Base-by-base conservation (phyloP, 169 alveolate species). In the Theileria orientalis region DNA sequence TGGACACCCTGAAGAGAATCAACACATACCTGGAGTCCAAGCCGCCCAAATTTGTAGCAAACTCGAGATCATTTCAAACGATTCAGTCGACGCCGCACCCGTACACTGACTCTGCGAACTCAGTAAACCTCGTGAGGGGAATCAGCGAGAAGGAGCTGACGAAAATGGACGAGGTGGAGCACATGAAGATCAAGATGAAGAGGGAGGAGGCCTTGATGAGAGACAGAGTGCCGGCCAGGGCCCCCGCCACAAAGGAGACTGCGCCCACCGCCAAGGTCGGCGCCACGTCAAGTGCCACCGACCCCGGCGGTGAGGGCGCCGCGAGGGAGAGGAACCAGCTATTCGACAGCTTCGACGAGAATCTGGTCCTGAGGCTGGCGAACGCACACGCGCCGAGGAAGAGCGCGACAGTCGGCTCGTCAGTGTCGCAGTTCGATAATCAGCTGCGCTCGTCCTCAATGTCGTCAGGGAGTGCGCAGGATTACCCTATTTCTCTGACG, bases 11-110 rank as follows among this genome's bases (percentile, higher is more conserved):
- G 57, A 47, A 47, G 57, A 47, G 57, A 47, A 47, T 47, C 16
- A 47, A 47, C 21, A 47, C 3, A 47, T 47, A 47, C 14, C 14
- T 47, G 57, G 57, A 47, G 57, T 47, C 57, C 16, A 47, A 47
- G 21, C 57, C 57, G 11, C 57, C 57, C 21, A 47, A 47, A 47
- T 47, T 47, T 47, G 57, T 47, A 47, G 57, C 57, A 3, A 47
- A 47, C 21, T 47, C 57, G 6, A 47, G 21, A 27, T n/a, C 57
- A n/a, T 47, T n/a, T 47, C 57, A 47, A 9, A 27, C 16, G 11
- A 3, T 47, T 9, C 57, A 47, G 11, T 21, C 57, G 16, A n/a
- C 57, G 21, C 57, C 21, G 3, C 57, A 47, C 57, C 16, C 23
- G 11, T 21, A 47, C 11, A n/a, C 3, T n/a, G n/a, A n/a, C n/a